These are phyloP conservation scores for Apostasia ramifera DNA, from an alignment of 106 monocot species.

Conservation along the genomic window DNA sequence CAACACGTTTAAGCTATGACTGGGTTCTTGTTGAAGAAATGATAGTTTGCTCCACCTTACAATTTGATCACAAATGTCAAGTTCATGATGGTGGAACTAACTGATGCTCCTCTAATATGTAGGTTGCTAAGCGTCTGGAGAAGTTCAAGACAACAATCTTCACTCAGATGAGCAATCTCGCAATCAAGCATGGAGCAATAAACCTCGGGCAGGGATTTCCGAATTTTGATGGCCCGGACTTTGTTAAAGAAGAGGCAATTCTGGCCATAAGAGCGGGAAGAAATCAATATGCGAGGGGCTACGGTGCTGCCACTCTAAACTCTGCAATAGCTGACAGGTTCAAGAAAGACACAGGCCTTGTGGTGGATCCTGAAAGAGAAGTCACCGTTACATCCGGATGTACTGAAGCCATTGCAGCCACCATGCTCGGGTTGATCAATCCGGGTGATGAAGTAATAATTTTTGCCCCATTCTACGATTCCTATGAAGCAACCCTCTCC, in stretches of 20 bases:
- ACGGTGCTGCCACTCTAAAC: constrained; percentile 83
- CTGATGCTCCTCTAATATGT: constrained; percentile 2
- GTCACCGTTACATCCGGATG: constrained; percentile 95
- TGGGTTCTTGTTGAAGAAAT: neutral
- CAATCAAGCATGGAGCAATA: constrained; percentile 83
- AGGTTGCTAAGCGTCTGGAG: constrained; percentile 91
- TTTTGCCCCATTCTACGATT: constrained; percentile 97
- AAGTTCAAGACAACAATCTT: constrained; percentile 97
- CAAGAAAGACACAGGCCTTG: constrained; percentile 64
- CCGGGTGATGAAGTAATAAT: constrained; percentile 89
- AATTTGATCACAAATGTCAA: neutral
- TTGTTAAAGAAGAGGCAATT: constrained; percentile 93
- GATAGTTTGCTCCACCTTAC: too few relatives aligned
- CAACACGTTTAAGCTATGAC: too few relatives aligned
- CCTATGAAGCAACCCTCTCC: constrained; percentile 83
- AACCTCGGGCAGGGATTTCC: constrained; percentile 98
- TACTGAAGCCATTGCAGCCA: constrained; percentile 97
- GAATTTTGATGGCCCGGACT: constrained; percentile 94
- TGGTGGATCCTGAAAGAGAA: constrained; percentile 81
- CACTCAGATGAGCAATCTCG: constrained; percentile 96
- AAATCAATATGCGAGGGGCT: constrained; percentile 94
- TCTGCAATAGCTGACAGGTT: constrained; percentile 70
- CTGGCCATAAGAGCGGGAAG: constrained; percentile 76
- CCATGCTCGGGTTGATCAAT: constrained; percentile 86
- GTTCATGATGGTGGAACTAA: neutral